Evolutionary conservation across 305 asterid genomes (phyloP).

Genomic region (Ilex paraguariensis): DNA sequence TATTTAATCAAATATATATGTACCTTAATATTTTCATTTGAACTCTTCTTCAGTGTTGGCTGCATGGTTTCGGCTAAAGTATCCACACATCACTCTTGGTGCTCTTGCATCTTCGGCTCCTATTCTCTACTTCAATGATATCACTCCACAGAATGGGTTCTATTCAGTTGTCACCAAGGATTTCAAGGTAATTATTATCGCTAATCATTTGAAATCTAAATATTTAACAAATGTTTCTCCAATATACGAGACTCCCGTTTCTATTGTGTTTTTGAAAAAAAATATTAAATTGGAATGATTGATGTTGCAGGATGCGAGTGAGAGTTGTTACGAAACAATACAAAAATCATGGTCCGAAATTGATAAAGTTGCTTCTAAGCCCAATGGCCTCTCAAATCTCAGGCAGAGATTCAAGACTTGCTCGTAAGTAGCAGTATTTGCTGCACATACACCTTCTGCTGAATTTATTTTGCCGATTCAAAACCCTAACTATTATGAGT

Average conservation of each 20-base stretch:
- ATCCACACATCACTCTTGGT: slow-evolving; percentile 29
- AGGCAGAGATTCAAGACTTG: neutral
- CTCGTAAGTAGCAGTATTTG: neutral
- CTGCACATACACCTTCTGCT: too few species aligned
- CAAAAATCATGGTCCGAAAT: too few species aligned
- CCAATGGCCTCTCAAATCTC: neutral
- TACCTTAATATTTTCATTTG: neutral
- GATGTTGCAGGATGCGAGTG: neutral
- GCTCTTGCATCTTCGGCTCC: slow-evolving; percentile 33
- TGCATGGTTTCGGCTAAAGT: slow-evolving; percentile 29
- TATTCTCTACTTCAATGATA: slow-evolving; percentile 24
- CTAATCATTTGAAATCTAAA: too few species aligned
- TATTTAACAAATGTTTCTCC: too few species aligned
- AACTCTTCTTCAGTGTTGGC: slow-evolving; percentile 20
- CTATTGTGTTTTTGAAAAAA: too few species aligned
- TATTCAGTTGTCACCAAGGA: slow-evolving; percentile 7
- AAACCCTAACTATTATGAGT: too few species aligned
- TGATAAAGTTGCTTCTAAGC: neutral
- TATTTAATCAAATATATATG: too few species aligned
- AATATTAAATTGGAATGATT: too few species aligned
- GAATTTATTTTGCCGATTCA: neutral
- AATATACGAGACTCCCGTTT: too few species aligned
- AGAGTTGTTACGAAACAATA: too few species aligned
- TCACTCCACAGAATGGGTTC: slow-evolving; percentile 14
- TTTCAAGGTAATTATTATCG: slow-evolving; percentile 4